Evolutionary conservation across 768 basidiomycete genomes (phyloP).

Genomic region (Boletus coccyginus): DNA sequence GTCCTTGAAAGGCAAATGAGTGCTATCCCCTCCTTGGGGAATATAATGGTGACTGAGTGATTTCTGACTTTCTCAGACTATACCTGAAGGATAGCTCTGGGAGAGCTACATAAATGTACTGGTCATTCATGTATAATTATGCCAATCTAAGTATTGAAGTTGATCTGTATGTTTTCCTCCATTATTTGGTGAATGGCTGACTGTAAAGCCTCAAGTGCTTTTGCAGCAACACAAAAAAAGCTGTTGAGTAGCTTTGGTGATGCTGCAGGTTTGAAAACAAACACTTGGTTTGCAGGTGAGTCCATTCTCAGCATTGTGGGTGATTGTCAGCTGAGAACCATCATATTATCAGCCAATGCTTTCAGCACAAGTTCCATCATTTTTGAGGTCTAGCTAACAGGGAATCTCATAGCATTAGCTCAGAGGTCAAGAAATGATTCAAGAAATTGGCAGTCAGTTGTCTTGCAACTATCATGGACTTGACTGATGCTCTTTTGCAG

Average conservation of each 20-base stretch:
- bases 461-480: neutral
- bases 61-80: too few relatives aligned
- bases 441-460: conserved; percentile 70
- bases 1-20: too few relatives aligned
- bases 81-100: too few relatives aligned
- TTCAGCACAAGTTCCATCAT: conserved; percentile 60
- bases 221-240: conserved; percentile 70
- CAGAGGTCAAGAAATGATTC: conserved; percentile 82
- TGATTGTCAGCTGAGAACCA: neutral
- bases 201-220: conserved; percentile 62
- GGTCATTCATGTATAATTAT: too few relatives aligned
- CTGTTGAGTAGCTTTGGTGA: conserved; percentile 69
- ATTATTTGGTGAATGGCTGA: conserved; percentile 33
- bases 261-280: conserved; percentile 56
- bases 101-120: too few relatives aligned
- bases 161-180: too few relatives aligned
- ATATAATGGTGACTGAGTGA: too few relatives aligned
- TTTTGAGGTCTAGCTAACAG: conserved; percentile 67
- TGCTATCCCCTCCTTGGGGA: too few relatives aligned
- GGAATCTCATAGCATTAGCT: conserved; percentile 62
- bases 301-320: conserved; percentile 12
- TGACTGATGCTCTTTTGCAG: conserved; percentile 35
- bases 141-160: too few relatives aligned
- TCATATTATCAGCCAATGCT: conserved; percentile 51
- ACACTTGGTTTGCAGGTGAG: conserved; percentile 60